Evolutionary conservation across 257 asterid species (phyloP), one percentile per base, ranked within the genome.

Genomic region (Solanum stenotomum): DNA sequence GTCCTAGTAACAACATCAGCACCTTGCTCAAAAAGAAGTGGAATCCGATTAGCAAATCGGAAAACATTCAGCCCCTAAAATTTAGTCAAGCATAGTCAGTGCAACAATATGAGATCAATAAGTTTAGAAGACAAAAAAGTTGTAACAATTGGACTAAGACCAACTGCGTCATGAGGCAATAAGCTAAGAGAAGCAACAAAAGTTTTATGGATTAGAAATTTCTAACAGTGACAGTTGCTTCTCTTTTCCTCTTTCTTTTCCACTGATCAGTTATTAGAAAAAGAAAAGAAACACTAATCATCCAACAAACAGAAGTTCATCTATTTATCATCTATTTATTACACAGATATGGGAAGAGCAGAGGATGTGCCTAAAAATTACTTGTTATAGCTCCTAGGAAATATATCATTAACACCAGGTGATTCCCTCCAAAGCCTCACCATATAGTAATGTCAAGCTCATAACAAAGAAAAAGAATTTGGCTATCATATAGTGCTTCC

Each of bases 1-100:
- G 98, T 96, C 89, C 98, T 91, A 85, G 98, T 96, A 90, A 95
- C 96, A 89, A 96, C 98, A 92, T 96, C 98, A 87, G 98, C 98
- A 77, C 98, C 98, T 95, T 95, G 96, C 98, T 96, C 98, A 74
- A 96, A 95, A 87, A 96, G 92, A 90, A 96, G 98, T 22, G 98
- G 98, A 84, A 96, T 96, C 90, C 98, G 98, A 87, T 96, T 96
- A 84, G 98, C 98, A 88, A 96, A 96, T 87, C 98, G 96, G 91
- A 96, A 96, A 83, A 96, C 89, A 92, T 96, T 96, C 70, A 96
- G 90, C 85, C 98, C 98, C 98, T 96, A 89, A 52, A 89, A 90
- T 92, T 71, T 89, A 81, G 84, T 65, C 67, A 89, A 89, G 46
- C 25, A 85, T 90, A 83, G 85, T 44, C 61, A 76, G 71, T 85